Percentiles rank a stretch among this genome's conserved stretches.
These are phyloP conservation scores for Rhododendron griersonianum DNA, from an alignment of 148 eudicot genomes.

Conservation along the genomic window DNA sequence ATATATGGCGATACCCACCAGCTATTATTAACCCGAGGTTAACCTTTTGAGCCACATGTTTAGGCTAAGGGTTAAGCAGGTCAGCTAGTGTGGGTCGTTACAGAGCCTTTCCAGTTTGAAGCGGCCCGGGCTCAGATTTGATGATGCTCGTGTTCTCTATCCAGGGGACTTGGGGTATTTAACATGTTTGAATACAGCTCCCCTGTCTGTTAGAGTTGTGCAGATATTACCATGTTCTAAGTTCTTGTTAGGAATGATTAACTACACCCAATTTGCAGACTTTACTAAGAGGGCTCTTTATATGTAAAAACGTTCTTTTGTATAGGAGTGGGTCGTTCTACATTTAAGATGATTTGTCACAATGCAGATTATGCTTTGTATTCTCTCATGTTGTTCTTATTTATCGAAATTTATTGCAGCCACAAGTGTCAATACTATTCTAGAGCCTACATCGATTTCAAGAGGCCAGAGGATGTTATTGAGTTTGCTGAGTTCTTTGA, in stretches of 20 bases:
- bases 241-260: background rate
- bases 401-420: constrained; percentile 29
- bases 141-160: background rate
- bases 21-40: too few species aligned
- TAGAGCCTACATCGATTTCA: constrained; percentile 58
- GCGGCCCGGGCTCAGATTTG: background rate
- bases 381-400: background rate
- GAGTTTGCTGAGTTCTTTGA: constrained; percentile 69
- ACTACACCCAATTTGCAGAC: background rate
- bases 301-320: background rate
- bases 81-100: too few species aligned
- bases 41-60: too few species aligned
- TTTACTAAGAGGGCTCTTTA: background rate
- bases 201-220: background rate
- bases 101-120: background rate
- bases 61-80: too few species aligned
- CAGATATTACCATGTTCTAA: constrained; percentile 1
- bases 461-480: constrained; percentile 49
- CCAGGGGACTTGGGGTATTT: background rate
- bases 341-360: background rate
- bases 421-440: constrained; percentile 39
- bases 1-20: too few species aligned
- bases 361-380: background rate
- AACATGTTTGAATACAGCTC: background rate
- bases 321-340: background rate